Conservation (phyloP, 768 basidiomycete species). For the Lactarius trivialis region DNA sequence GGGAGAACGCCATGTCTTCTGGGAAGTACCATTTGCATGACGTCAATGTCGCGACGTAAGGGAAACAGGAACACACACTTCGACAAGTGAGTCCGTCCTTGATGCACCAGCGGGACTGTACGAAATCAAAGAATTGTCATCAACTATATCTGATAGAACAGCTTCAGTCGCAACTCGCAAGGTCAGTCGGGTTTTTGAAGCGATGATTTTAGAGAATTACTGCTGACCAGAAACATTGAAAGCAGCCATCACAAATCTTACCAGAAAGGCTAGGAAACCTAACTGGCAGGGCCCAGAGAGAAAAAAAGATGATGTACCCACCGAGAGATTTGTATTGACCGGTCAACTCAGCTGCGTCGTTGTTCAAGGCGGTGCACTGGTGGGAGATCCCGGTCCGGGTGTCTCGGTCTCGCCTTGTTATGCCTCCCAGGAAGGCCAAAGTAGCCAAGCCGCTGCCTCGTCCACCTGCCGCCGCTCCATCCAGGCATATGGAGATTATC, state of each 20-base stretch:
- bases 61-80: constrained; percentile 23
- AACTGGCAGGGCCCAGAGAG: constrained; percentile 11
- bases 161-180: too few relatives aligned
- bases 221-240: constrained; percentile 38
- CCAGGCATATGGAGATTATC: constrained; percentile 38
- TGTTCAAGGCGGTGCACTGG: background rate
- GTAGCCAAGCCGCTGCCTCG: background rate
- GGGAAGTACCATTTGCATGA: constrained; percentile 38
- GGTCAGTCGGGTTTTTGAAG: background rate
- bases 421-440: constrained; percentile 24
- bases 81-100: constrained; percentile 41
- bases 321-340: background rate
- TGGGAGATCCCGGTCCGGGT: background rate
- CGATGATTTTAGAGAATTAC: background rate
- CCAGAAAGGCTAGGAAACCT: constrained; percentile 28
- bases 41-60: background rate
- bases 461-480: background rate
- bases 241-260: constrained; percentile 46
- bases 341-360: background rate
- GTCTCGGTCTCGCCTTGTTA: background rate
- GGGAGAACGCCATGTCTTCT: constrained; percentile 35
- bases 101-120: constrained; percentile 46
- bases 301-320: too few relatives aligned
- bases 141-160: constrained; percentile 35
- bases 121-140: constrained; percentile 47